Conservation (phyloP, 2,329 filamentous ascomycete species). For the Orbilia quercus region DNA sequence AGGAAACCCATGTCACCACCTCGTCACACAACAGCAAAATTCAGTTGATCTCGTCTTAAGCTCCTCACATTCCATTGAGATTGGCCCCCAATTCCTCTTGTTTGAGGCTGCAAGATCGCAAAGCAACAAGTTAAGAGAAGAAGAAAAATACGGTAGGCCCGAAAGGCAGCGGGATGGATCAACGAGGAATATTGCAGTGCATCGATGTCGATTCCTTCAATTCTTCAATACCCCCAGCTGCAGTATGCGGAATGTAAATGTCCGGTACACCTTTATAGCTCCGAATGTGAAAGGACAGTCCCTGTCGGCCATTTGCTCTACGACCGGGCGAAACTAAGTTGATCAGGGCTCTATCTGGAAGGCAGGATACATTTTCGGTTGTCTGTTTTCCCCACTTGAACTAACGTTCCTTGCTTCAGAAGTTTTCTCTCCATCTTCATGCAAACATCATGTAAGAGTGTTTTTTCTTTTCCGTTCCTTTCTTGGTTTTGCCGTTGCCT, state of each 20-base stretch:
- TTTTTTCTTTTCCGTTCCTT: constrained; percentile 15
- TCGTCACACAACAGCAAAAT: constrained; percentile 24
- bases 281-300: constrained; percentile 41
- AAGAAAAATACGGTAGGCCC: constrained; percentile 10
- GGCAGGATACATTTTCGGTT: constrained; percentile 31
- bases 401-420: constrained; percentile 51
- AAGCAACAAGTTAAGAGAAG: constrained; percentile 14
- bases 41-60: constrained; percentile 27
- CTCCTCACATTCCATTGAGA: constrained; percentile 44
- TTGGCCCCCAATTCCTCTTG: constrained; percentile 37
- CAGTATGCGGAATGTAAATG: neutral
- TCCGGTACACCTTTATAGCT: constrained; percentile 15
- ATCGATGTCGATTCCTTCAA: constrained; percentile 13
- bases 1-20: neutral
- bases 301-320: constrained; percentile 2
- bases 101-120: constrained; percentile 45
- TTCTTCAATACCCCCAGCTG: constrained; percentile 4
- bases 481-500: constrained; percentile 9
- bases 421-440: constrained; percentile 10
- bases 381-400: constrained; percentile 21
- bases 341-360: constrained; percentile 42
- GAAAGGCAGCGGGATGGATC: constrained; percentile 33
- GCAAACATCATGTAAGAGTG: constrained; percentile 24
- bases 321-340: constrained; percentile 21
- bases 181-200: constrained; percentile 32